Evolutionary conservation across 441 rosid species (phyloP).

Genomic region (Populus hybrid): DNA sequence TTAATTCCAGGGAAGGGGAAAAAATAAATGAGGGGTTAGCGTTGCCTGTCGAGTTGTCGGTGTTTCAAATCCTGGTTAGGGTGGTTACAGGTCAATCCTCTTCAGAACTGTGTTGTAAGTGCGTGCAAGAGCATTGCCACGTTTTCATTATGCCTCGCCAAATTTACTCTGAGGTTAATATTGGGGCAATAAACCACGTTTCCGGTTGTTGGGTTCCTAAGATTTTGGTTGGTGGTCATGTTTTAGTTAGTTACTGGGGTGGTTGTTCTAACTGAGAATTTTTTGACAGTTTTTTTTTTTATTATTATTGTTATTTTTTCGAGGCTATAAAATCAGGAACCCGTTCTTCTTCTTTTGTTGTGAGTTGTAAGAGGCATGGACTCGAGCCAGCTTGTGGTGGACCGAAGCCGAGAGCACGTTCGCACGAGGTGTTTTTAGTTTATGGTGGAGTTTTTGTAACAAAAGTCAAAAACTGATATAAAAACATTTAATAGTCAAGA

Average conservation of each 20-base stretch:
- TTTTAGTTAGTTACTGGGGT: too few species aligned
- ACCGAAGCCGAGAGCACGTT: too few species aligned
- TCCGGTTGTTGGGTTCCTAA: too few species aligned
- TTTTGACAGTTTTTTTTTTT: too few species aligned
- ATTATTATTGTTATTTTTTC: too few species aligned
- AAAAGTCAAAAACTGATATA: neutral
- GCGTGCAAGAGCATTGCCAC: neutral
- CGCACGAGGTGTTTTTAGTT: too few species aligned
- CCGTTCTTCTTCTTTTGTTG: neutral
- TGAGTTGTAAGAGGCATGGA: too few species aligned
- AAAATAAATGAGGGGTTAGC: neutral
- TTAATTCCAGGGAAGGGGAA: too few species aligned
- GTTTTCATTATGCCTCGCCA: neutral
- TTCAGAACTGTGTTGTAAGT: neutral
- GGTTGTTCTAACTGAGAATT: too few species aligned
- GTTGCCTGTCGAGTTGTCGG: constrained; percentile 43
- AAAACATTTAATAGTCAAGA: neutral
- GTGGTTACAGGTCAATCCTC: constrained; percentile 11
- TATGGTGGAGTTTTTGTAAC: neutral
- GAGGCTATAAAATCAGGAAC: neutral
- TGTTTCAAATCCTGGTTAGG: constrained; percentile 27
- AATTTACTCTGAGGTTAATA: neutral
- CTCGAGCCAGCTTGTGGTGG: too few species aligned
- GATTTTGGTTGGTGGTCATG: too few species aligned
- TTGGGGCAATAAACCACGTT: too few species aligned